phyloP scores from a whole-genome alignment of 257 asterid genomes.

The Mitragyna speciosa region DNA sequence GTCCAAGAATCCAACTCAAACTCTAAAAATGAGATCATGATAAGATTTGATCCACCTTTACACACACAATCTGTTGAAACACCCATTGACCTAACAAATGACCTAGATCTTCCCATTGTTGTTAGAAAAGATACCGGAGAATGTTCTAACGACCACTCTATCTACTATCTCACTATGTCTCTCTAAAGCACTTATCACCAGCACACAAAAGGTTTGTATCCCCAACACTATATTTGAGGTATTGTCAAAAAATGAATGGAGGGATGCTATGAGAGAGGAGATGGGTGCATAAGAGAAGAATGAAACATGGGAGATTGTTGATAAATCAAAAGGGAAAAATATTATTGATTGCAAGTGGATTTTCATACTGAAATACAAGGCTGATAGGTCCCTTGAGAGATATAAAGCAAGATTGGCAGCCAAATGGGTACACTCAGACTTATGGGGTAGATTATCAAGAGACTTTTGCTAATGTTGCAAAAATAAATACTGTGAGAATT shows the following conservation, averaged over 20 bases:
- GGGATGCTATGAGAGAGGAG: background rate
- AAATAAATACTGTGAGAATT: background rate
- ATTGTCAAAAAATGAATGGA: background rate
- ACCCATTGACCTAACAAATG: no score
- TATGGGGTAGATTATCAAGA: background rate
- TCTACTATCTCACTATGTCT: background rate
- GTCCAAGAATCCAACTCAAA: no score
- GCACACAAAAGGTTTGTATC: background rate
- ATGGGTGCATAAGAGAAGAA: background rate
- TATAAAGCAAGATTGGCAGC: background rate
- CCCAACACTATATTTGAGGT: background rate
- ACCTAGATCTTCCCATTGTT: background rate
- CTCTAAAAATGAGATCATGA: background rate
- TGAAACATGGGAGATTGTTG: background rate
- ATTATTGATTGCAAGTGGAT: background rate
- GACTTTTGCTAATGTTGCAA: background rate
- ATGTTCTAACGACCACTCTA: background rate
- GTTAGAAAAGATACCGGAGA: background rate
- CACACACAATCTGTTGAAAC: background rate
- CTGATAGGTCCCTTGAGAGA: background rate
- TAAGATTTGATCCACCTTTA: background rate
- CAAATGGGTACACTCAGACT: background rate
- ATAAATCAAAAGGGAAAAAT: background rate
- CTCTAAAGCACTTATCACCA: background rate
- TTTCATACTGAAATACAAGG: background rate